These are phyloP conservation scores for Plasmodium fragile DNA, from an alignment of 169 alveolate genomes.

Conservation along the genomic window DNA sequence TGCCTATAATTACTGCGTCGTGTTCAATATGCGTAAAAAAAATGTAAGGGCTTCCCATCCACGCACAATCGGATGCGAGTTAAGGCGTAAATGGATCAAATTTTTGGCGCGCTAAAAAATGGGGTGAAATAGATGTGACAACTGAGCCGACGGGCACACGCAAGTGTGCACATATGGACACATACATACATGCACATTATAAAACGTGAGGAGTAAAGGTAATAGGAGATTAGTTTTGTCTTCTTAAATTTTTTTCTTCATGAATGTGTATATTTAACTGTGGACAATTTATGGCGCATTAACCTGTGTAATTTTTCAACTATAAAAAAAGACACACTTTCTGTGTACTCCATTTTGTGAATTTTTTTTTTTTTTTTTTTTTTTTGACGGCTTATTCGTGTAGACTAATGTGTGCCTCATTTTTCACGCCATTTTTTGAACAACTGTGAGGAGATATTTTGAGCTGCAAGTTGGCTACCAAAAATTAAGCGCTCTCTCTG, in stretches of 20 bases:
- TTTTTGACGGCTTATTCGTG: background rate
- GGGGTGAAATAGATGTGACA: background rate
- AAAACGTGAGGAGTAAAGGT: background rate
- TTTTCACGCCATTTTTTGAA: background rate
- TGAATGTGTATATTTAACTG: background rate
- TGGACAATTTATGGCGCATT: background rate
- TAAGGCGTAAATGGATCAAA: background rate
- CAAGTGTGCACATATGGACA: background rate
- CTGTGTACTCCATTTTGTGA: background rate
- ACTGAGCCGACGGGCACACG: background rate
- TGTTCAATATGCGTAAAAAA: background rate
- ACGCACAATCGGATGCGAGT: background rate
- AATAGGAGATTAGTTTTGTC: background rate
- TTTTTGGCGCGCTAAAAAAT: background rate
- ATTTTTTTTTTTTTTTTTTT: too few species aligned
- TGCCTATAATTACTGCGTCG: background rate
- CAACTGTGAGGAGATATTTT: background rate
- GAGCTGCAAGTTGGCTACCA: background rate
- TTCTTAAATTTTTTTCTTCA: constrained; percentile 1
- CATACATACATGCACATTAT: background rate
- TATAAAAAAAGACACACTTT: background rate
- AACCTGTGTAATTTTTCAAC: background rate
- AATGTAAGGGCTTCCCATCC: background rate
- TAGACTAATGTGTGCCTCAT: background rate
- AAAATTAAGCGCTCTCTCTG: background rate